Evolutionary conservation across 139 green algal species (phyloP), one percentile per base, ranked within the genome.

Genomic region (Ettlia oleoabundans): DNA sequence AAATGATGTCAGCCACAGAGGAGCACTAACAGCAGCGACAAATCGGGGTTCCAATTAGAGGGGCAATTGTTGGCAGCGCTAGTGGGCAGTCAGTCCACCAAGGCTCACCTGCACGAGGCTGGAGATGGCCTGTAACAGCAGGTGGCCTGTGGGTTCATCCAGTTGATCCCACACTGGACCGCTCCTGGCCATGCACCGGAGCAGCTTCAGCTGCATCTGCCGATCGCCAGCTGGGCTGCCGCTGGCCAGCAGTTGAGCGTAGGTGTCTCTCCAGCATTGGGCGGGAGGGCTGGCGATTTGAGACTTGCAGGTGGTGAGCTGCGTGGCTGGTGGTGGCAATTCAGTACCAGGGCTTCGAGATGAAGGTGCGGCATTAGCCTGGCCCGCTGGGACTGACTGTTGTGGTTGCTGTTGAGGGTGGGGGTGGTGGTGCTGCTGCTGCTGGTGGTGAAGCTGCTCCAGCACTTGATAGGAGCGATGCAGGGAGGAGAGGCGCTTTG

Each of bases 401-500:
- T 35, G 40, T 40, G 13, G 67, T 38, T 6, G 2, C 41, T 2
- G 21, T 24, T 26, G 52, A 51, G 38, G 35, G 13, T 32, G 70
- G 9, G 1, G 43, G 4, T 4, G 70, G 7, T 18, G 30, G 42
- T 1, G 41, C 68, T 42, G 24, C 65, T 72, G 65, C 7, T 52
- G 21, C 2, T 18, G 1, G 37, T 58, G 42, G n/a, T n/a, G 53
- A 26, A 69, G 33, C 30, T 69, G 52, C 13, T 80, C 53, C 53
- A 80, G 35, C 10, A 53, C 73, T 33, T 80, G 24, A 35, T 69
- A 80, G 35, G 52, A 68, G 35, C 73, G 73, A 37, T 80, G 53
- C 52, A 80, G 53, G 9, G 73, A 80, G 37, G 73, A 80, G 13
- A 80, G 53, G 33, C 53, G 73, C 71, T 78, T 78, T 43, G 47